Conservation (phyloP, 2,329 filamentous ascomycete species). For the Alternaria sp. region DNA sequence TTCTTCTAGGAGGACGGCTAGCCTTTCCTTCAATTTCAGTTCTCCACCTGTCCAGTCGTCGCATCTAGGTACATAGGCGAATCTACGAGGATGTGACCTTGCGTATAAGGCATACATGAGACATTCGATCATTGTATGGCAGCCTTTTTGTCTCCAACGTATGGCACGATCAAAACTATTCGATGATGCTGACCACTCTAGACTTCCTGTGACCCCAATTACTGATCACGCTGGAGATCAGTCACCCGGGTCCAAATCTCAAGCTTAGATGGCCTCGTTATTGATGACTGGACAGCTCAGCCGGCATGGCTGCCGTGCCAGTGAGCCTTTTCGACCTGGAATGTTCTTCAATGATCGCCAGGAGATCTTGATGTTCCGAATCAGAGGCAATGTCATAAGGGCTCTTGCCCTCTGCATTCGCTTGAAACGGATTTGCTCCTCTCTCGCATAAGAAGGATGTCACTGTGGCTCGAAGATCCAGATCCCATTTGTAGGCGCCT, state of each 20-base stretch:
- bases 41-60: neutral
- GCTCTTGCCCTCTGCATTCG: conserved; percentile 26
- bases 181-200: neutral
- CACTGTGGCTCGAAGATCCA: conserved; percentile 19
- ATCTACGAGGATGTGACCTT: neutral
- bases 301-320: conserved; percentile 12
- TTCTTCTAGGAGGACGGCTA: conserved; percentile 37
- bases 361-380: conserved; percentile 25
- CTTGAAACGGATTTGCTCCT: conserved; percentile 21
- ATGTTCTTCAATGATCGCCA: conserved; percentile 14
- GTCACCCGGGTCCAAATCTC: neutral
- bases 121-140: conserved; percentile 1
- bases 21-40: neutral
- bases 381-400: conserved; percentile 23
- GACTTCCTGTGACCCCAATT: neutral
- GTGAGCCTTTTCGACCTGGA: conserved; percentile 16
- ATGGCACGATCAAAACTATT: neutral
- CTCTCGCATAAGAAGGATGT: conserved; percentile 23
- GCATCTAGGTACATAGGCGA: conserved; percentile 9
- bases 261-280: neutral
- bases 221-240: neutral
- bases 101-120: conserved; percentile 1
- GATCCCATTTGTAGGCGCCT: conserved; percentile 27
- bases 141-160: neutral
- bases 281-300: conserved; percentile 12